Base-by-base conservation (phyloP, 2,329 filamentous ascomycete genomes). In the Cladosporium sp. region DNA sequence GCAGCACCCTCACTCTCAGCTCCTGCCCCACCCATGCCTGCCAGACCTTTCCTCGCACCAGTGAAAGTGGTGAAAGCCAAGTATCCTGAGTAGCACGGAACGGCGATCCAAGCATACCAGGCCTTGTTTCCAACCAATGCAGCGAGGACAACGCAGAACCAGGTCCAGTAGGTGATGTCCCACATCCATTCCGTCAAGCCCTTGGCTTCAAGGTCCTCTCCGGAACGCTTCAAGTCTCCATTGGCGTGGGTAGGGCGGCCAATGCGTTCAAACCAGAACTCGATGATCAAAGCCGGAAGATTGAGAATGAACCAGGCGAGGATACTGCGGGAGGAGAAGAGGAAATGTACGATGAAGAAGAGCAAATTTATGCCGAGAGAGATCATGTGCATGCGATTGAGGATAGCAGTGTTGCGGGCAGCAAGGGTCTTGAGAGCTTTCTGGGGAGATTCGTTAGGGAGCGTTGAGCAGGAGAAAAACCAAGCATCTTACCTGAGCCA, bases 131-230 rank as follows among this genome's bases (percentile, higher is more conserved):
- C 94, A 48, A 93, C 83, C 25, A 96, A 62, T 15, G 88, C 81
- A 13, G 87, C 91, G n/a, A 88, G 73, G 8, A 87, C 74, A 39
- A 90, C 78, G 55, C 86, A 89, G 10, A 84, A 86, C 87, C 92
- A 97, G 0, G 91, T 97, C 77, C 96, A 91, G 83, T 96, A 97
- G 54, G 96, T 79, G 50, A 96, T 84, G 75, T 99, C 94, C 82
- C 96, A 99, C 88, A 97, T 90, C 79, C 95, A 97, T 76, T 97
- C 94, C 10, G 93, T 97, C 78, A 99, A 77, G 4, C 94, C 94
- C 34, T 87, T 83, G 9, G 91, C 90, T 54, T 89, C 85, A 52
- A 99, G 83, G 72, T 99, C 94, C 71, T 97, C 92, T 42, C 94
- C 93, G 0, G 90, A 79, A 32, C 82, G 84, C 71, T 84, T 86